Conservation (phyloP, 768 basidiomycete species). For the Clavaria fumosa region DNA sequence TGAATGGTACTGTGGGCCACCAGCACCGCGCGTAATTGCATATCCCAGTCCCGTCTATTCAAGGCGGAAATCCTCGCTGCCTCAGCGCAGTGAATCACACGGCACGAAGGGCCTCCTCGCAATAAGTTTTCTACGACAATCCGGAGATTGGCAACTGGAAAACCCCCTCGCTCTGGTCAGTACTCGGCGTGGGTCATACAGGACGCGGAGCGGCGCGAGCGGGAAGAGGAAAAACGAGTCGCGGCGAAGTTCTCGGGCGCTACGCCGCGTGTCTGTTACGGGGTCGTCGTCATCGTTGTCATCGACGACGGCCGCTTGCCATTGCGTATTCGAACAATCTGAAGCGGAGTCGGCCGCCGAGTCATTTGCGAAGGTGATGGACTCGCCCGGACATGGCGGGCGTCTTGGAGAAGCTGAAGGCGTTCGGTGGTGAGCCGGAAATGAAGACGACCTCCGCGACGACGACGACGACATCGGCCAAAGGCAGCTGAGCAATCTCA, state of each 20-base stretch:
- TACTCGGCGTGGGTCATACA: too few relatives aligned
- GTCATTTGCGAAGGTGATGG: constrained; percentile 40
- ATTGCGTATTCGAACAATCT: constrained; percentile 31
- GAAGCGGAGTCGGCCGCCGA: constrained; percentile 34
- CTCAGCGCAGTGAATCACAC: too few relatives aligned
- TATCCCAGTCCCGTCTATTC: too few relatives aligned
- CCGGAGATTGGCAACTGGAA: too few relatives aligned
- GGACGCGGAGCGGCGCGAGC: too few relatives aligned
- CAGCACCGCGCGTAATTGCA: too few relatives aligned
- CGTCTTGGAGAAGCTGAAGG: constrained; percentile 29
- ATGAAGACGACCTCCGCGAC: too few relatives aligned
- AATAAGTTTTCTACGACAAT: too few relatives aligned
- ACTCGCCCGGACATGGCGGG: constrained; percentile 27
- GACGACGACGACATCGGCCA: not conserved
- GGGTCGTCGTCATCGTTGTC: constrained; percentile 20
- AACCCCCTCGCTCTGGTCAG: too few relatives aligned
- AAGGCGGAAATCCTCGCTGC: too few relatives aligned
- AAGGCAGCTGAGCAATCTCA: constrained; percentile 1
- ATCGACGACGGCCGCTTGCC: constrained; percentile 15
- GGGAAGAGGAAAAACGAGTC: constrained; percentile 14
- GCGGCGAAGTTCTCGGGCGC: constrained; percentile 11
- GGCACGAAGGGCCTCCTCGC: too few relatives aligned
- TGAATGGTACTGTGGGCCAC: too few relatives aligned
- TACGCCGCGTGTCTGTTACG: constrained; percentile 22
- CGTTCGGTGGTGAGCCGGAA: constrained; percentile 21